Percentiles rank a stretch among this genome's conserved stretches.
These are phyloP conservation scores for Fragaria ananassa DNA, from an alignment of 306 rosid genomes.

Conservation along the genomic window DNA sequence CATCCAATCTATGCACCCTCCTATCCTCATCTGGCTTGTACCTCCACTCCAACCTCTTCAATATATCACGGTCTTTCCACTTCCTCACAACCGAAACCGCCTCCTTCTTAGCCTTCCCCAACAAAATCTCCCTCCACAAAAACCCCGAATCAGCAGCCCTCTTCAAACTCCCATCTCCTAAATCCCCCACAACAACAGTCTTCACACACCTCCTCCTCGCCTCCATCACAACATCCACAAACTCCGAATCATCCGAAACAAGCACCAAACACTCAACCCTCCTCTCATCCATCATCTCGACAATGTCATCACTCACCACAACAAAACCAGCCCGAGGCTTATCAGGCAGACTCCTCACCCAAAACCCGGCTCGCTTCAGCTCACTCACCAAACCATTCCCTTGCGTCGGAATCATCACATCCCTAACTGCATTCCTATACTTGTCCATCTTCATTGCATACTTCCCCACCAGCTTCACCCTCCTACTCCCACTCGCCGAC, in stretches of 20 bases:
- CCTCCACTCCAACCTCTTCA: slow-evolving; percentile 76
- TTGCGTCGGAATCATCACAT: slow-evolving; percentile 50
- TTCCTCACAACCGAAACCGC: slow-evolving; percentile 60
- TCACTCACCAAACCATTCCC: slow-evolving; percentile 65
- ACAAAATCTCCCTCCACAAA: slow-evolving; percentile 76
- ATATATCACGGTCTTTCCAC: slow-evolving; percentile 78
- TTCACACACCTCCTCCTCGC: slow-evolving; percentile 67
- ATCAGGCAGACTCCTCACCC: slow-evolving; percentile 47
- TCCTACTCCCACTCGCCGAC: slow-evolving; percentile 64
- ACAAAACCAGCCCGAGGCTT: slow-evolving; percentile 49
- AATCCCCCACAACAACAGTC: slow-evolving; percentile 76
- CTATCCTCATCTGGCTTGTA: slow-evolving; percentile 54
- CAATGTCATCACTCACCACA: slow-evolving; percentile 52
- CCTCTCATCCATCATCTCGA: slow-evolving; percentile 65
- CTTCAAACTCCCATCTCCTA: slow-evolving; percentile 59
- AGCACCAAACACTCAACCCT: slow-evolving; percentile 68
- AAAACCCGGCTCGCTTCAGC: slow-evolving; percentile 70
- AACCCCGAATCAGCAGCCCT: slow-evolving; percentile 68
- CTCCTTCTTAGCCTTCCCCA: slow-evolving; percentile 74
- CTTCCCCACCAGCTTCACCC: slow-evolving; percentile 70
- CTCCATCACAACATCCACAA: slow-evolving; percentile 59
- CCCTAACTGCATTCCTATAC: slow-evolving; percentile 62
- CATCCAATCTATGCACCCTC: slow-evolving; percentile 18
- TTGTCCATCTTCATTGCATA: slow-evolving; percentile 90
- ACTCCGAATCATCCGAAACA: slow-evolving; percentile 76